Evolutionary conservation across 1,284 basidiomycete genomes (phyloP), one percentile per base, ranked within the genome.

Genomic region (Agaricales sp.): DNA sequence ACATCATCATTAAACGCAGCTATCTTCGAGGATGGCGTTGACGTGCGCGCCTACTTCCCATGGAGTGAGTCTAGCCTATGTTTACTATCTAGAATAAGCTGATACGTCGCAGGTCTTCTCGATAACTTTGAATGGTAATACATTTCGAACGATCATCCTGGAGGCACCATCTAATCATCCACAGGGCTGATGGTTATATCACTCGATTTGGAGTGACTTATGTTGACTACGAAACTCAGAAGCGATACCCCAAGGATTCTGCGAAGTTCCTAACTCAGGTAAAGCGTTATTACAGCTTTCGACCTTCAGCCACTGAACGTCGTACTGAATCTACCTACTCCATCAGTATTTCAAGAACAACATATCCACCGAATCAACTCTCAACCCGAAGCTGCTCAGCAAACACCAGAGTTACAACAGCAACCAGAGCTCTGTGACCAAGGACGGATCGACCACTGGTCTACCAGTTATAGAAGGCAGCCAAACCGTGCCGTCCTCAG

Each of bases 91-190:
- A 43, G 61, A 11, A 56, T 56, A 58, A 30, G 26, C 26, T 30
- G 6, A 30, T 6, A 6, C 26, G 14, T 30, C 14, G 38, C 50
- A 79, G 77, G 77, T 63, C 65, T 82, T 48, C 58, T 84, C 50
- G 83, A 87, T 60, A 87, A 87, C 63, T 87, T 87, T 52, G 85
- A 89, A 63, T 87, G 86, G 77, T 67, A 51, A 21, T 53, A 16
- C 52, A 54, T 19, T 56, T 37, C 50, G 52, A 4, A 38, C 39
- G 14, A n/a, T 41, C 37, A 21, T 43, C 47, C 12, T 22, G 39
- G 13, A 22, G 47, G 41, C 47, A 8, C 8, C 16, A n/a, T 46
- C 26, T 12, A 39, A n/a, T 11, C n/a, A 14, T 49, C 49, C 48
- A 52, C 60, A 69, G 66, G 80, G 77, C 77, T 6, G 80, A 84